Evolutionary conservation across 495 filamentous ascomycete genomes (phyloP).

Genomic region (Talaromyces stipitatus): DNA sequence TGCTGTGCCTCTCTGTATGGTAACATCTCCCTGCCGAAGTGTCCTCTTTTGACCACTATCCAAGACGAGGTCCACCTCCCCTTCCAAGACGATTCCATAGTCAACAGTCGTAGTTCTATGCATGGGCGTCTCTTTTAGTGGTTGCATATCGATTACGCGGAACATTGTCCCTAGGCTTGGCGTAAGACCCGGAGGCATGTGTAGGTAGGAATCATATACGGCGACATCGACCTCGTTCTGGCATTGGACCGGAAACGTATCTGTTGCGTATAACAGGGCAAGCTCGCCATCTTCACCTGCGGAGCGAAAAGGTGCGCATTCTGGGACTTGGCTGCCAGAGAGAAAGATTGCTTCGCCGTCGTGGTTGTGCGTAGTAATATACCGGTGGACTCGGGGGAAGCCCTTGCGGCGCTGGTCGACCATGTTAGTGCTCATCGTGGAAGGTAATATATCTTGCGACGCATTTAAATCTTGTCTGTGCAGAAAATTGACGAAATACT

Average conservation of each 20-base stretch:
- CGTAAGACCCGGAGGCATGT: slow-evolving; percentile 23
- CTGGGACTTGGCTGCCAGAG: slow-evolving; percentile 24
- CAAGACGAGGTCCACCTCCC: slow-evolving; percentile 65
- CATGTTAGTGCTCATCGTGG: not conserved
- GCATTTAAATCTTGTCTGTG: not conserved
- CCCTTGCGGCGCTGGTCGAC: slow-evolving; percentile 11
- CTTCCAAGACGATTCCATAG: slow-evolving; percentile 58
- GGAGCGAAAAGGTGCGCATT: slow-evolving; percentile 21
- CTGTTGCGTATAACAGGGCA: slow-evolving; percentile 31
- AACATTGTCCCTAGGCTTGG: slow-evolving; percentile 7
- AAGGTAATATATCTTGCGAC: not conserved
- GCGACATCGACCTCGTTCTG: slow-evolving; percentile 29
- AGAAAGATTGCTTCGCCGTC: slow-evolving; percentile 34
- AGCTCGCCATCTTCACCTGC: slow-evolving; percentile 30
- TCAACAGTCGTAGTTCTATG: slow-evolving; percentile 65
- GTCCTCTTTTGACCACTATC: slow-evolving; percentile 43
- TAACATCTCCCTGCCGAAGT: slow-evolving; percentile 63
- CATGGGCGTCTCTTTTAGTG: slow-evolving; percentile 37
- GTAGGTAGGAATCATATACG: slow-evolving; percentile 27
- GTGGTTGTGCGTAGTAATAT: slow-evolving; percentile 33
- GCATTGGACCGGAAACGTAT: slow-evolving; percentile 18
- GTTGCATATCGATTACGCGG: slow-evolving; percentile 9
- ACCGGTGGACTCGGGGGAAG: slow-evolving; percentile 30
- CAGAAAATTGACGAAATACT: not conserved
- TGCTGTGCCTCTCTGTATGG: slow-evolving; percentile 52